Evolutionary conservation across 2,329 filamentous ascomycete species (phyloP).

Genomic region (Leptoxyphium fumago): DNA sequence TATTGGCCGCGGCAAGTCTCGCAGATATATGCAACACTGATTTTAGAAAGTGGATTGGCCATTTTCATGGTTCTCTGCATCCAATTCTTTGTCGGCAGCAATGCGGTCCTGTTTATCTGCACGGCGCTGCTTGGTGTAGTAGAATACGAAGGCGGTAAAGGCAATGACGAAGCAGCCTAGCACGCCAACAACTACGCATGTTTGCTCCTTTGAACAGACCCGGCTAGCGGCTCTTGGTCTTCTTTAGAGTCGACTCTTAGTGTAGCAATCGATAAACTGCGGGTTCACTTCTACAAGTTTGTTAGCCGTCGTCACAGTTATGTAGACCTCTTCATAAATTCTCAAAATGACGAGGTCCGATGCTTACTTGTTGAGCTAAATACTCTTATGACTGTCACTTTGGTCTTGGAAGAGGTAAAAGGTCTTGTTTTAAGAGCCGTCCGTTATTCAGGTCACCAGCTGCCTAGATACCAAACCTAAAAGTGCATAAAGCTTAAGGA

Average conservation of each 20-base stretch:
- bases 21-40: too few species aligned
- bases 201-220: conserved; percentile 31
- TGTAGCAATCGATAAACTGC: conserved; percentile 15
- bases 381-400: conserved; percentile 27
- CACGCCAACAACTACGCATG: conserved; percentile 31
- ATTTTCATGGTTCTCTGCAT: conserved; percentile 22
- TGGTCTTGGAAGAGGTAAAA: conserved; percentile 26
- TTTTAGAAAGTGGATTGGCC: too few species aligned
- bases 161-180: conserved; percentile 25
- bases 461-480: conserved; percentile 65
- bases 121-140: conserved; percentile 35
- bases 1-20: too few species aligned
- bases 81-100: conserved; percentile 32
- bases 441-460: conserved; percentile 60
- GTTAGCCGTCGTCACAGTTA: not conserved
- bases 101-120: conserved; percentile 35
- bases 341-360: not conserved
- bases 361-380: conserved; percentile 31
- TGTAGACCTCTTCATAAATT: not conserved
- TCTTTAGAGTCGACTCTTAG: conserved; percentile 29
- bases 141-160: conserved; percentile 24
- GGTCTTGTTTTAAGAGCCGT: conserved; percentile 20
- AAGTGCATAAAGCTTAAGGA: conserved; percentile 61
- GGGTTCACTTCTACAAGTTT: conserved; percentile 11
- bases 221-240: conserved; percentile 28